Evolutionary conservation across 805 yeast species (phyloP), one percentile per base, ranked within the genome.

Genomic region (Grigorovia humatica): DNA sequence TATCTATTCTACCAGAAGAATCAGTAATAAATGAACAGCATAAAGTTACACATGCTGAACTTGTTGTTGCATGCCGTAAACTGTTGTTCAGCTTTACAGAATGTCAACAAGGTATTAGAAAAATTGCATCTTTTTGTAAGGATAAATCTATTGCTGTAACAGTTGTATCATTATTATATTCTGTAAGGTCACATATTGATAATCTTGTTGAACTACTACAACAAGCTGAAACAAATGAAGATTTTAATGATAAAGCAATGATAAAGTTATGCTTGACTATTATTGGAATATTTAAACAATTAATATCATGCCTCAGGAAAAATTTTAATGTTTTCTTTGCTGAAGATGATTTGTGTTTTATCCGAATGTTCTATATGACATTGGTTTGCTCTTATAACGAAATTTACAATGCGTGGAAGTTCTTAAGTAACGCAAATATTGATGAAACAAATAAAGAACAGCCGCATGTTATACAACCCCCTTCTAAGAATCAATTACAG

Each of bases 371-470:
- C 46, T 75, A 81, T 54, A 68, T 84, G 64, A 75, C 82, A 6
- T 58, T 82, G 9, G 77, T 76, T 59, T 83, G 86, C 38, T 76
- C 86, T 0, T 77, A 84, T 54, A 76, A 77, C 51, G 93, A 85
- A 63, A 69, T 85, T 48, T 75, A 73, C 57, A 85, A 85, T 63
- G 85, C 89, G 0, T 82, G 82, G 74, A 71, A 68, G 51, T 64
- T 61, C 42, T 44, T 49, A 15, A 44, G 48, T 35, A 44, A 35
- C 23, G 27, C 43, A n/a, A 44, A 17, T 32, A 32, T 30, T 30
- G 15, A 27, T 12, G 47, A 29, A 41, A 18, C 46, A 4, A 38
- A 3, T 7, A 15, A 38, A 15, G 42, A 15, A 13, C 12, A 13
- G 13, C 17, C 42, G 13, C n/a, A 3, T 15, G 8, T n/a, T 3